phyloP scores from a whole-genome alignment of 106 monocot species.

The Acorus calamus region DNA sequence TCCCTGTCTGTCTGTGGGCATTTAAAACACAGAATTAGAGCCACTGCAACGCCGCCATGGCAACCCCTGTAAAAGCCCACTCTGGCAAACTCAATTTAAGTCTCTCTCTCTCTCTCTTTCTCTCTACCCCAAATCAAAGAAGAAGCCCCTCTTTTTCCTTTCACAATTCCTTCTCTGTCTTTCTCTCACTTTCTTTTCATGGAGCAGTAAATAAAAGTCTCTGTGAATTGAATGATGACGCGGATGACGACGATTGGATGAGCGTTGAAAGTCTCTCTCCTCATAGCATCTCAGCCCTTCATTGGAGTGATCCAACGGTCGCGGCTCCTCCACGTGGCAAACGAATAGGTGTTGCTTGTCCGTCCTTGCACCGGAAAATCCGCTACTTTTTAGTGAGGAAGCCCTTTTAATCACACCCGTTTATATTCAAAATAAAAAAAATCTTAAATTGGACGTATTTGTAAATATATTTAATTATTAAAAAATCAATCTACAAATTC shows the following conservation, averaged over 20 bases:
- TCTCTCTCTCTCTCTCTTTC: conserved; percentile 7
- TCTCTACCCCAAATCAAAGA: not conserved
- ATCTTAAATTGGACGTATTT: no score
- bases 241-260: no score
- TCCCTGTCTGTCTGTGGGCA: conserved; percentile 4
- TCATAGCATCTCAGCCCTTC: no score
- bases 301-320: no score
- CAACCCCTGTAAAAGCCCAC: conserved; percentile 8
- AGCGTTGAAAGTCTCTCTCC: no score
- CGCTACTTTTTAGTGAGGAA: conserved; percentile 1
- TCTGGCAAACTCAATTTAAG: conserved; percentile 17
- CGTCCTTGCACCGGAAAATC: conserved; percentile 9
- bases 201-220: not conserved
- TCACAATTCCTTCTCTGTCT: not conserved
- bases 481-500: no score
- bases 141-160: no score
- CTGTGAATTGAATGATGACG: not conserved
- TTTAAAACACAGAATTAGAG: conserved; percentile 31
- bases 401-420: not conserved
- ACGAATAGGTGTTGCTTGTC: not conserved
- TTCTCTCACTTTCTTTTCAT: not conserved
- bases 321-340: not conserved
- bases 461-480: no score
- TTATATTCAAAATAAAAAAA: no score
- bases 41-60: conserved; percentile 34